Conservation (phyloP, 78 protist genomes). For the Dictyostelium firmibasis region DNA sequence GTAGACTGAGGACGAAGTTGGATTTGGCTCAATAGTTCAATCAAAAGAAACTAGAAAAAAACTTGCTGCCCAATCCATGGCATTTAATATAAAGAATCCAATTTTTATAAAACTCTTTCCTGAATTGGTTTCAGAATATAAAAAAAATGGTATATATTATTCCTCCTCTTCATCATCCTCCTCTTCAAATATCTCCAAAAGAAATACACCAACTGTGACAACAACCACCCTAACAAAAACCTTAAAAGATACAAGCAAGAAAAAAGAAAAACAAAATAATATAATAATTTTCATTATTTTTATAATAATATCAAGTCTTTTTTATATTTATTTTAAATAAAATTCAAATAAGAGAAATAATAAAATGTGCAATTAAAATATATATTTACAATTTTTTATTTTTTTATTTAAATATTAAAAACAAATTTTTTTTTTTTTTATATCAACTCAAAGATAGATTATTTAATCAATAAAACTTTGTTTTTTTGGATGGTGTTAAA, state of each 20-base stretch:
- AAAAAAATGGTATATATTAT: conserved; percentile 2
- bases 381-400: too few species aligned
- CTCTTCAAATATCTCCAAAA: neutral
- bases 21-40: conserved; percentile 32
- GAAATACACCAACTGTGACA: neutral
- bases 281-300: neutral
- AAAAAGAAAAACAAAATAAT: neutral
- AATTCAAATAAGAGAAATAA: too few species aligned
- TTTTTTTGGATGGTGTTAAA: conserved; percentile 28
- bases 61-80: conserved; percentile 24
- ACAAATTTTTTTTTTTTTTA: too few species aligned
- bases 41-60: conserved; percentile 24
- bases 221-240: neutral
- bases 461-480: neutral
- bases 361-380: too few species aligned
- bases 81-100: conserved; percentile 24
- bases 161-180: neutral
- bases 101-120: conserved; percentile 32
- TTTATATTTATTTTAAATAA: neutral
- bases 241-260: neutral
- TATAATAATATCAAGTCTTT: too few species aligned
- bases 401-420: too few species aligned
- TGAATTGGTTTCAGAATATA: neutral
- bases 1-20: conserved; percentile 21
- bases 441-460: neutral